Evolutionary conservation across 768 basidiomycete species (phyloP).

Genomic region (Podaxis sp.): DNA sequence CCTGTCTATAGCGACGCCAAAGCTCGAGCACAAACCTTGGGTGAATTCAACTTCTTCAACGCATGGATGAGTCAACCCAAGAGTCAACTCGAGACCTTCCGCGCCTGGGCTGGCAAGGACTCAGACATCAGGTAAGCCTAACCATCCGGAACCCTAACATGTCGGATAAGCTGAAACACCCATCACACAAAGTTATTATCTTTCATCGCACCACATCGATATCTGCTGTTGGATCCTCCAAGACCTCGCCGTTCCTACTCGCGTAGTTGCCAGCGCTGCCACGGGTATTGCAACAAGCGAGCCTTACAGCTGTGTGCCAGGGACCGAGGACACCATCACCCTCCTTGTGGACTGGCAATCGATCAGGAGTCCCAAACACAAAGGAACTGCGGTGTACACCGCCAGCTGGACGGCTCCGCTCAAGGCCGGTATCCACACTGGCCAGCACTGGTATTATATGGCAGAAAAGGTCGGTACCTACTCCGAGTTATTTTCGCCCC

Average conservation of each 20-base stretch:
- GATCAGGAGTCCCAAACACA: constrained; percentile 66
- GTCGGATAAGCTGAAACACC: background rate
- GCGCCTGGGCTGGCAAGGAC: constrained; percentile 93
- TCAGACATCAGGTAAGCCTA: constrained; percentile 76
- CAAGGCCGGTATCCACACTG: constrained; percentile 85
- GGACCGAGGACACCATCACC: constrained; percentile 94
- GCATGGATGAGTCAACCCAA: constrained; percentile 99
- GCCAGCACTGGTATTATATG: constrained; percentile 96
- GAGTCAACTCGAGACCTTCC: constrained; percentile 91
- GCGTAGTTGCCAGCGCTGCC: constrained; percentile 88
- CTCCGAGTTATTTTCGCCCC: background rate
- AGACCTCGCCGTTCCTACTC: constrained; percentile 71
- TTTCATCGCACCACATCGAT: constrained; percentile 93
- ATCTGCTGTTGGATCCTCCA: constrained; percentile 85
- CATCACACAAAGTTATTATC: constrained; percentile 65
- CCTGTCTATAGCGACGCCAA: constrained; percentile 92
- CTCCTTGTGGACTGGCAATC: constrained; percentile 94
- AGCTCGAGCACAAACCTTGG: constrained; percentile 68
- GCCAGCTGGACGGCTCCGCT: constrained; percentile 94
- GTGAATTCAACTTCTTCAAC: constrained; percentile 94
- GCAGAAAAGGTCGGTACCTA: constrained; percentile 65
- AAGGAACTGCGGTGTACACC: constrained; percentile 88
- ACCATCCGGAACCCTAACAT: background rate
- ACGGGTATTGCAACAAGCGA: constrained; percentile 89
- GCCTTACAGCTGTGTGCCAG: constrained; percentile 81